A percentile compares a stretch with the other conserved stretches of the same genome.
phyloP scores from a whole-genome alignment of 1,284 basidiomycete genomes.

The Cerioporus squamosus region DNA sequence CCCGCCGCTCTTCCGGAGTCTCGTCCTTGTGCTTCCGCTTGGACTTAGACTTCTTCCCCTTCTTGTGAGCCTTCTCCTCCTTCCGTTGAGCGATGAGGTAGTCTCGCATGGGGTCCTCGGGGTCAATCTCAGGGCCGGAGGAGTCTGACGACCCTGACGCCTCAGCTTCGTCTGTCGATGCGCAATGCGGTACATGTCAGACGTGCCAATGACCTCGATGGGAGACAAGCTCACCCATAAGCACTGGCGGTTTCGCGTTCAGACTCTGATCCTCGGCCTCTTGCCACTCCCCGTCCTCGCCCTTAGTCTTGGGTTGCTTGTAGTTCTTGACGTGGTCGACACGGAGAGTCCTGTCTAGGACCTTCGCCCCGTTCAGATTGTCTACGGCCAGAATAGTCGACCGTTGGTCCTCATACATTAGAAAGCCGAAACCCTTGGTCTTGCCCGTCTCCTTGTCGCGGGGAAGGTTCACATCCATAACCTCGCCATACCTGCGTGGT shows the following conservation, averaged over 20 bases:
- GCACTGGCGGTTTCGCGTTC: conserved; percentile 80
- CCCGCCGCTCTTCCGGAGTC: conserved; percentile 76
- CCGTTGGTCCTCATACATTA: conserved; percentile 99
- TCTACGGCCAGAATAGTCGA: conserved; percentile 97
- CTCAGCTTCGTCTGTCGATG: conserved; percentile 50
- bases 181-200: background rate
- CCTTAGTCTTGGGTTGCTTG: conserved; percentile 83
- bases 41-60: conserved; percentile 59
- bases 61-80: conserved; percentile 69
- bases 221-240: conserved; percentile 58
- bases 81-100: conserved; percentile 76
- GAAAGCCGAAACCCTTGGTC: conserved; percentile 90
- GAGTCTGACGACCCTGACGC: conserved; percentile 68
- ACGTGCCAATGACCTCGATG: background rate
- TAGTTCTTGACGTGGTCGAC: conserved; percentile 97
- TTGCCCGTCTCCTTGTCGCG: conserved; percentile 91
- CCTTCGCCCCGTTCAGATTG: conserved; percentile 94
- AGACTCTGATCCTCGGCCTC: conserved; percentile 85
- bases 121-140: conserved; percentile 79
- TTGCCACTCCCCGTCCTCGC: conserved; percentile 87
- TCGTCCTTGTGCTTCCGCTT: conserved; percentile 69
- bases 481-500: conserved; percentile 82
- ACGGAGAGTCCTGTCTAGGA: conserved; percentile 84
- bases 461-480: conserved; percentile 94
- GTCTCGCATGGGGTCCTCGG: conserved; percentile 97